These are phyloP conservation scores for Cornus kousa DNA, from an alignment of 148 eudicot genomes.

Conservation along the genomic window DNA sequence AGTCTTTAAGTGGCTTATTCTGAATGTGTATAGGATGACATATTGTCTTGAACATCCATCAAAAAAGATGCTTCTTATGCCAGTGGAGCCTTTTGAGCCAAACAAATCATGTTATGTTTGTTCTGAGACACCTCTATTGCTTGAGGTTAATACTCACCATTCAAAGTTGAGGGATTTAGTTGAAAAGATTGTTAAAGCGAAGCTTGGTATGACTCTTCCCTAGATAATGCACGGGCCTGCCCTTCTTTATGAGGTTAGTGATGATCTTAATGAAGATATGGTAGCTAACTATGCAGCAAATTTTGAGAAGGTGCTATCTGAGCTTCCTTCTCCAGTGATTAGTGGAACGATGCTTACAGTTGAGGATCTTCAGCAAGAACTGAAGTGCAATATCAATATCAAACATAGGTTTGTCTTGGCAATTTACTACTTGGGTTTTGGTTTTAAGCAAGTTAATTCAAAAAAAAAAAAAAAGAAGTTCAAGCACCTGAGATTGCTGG, in stretches of 20 bases:
- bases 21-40: slow-evolving; percentile 62
- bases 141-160: slow-evolving; percentile 76
- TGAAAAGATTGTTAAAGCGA: slow-evolving; percentile 78
- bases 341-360: slow-evolving; percentile 74
- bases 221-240: slow-evolving; percentile 66
- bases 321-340: slow-evolving; percentile 77
- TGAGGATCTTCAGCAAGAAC: slow-evolving; percentile 89
- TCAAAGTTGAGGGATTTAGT: slow-evolving; percentile 80
- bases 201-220: slow-evolving; percentile 89
- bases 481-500: not conserved
- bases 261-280: slow-evolving; percentile 87
- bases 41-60: slow-evolving; percentile 82
- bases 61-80: slow-evolving; percentile 95
- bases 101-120: slow-evolving; percentile 88
- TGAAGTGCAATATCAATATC: slow-evolving; percentile 69
- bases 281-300: slow-evolving; percentile 78
- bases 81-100: slow-evolving; percentile 91
- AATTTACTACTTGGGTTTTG: not conserved
- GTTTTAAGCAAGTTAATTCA: too few species aligned
- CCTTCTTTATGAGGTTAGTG: slow-evolving; percentile 94
- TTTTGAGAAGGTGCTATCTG: slow-evolving; percentile 88
- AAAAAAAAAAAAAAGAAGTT: too few species aligned
- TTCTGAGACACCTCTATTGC: slow-evolving; percentile 81
- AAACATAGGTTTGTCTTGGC: slow-evolving; percentile 70
- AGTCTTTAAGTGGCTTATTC: not conserved